A percentile compares a stretch with the other conserved stretches of the same genome.
phyloP scores from a whole-genome alignment of 345 rosid species.

The Eucalyptus rudis region DNA sequence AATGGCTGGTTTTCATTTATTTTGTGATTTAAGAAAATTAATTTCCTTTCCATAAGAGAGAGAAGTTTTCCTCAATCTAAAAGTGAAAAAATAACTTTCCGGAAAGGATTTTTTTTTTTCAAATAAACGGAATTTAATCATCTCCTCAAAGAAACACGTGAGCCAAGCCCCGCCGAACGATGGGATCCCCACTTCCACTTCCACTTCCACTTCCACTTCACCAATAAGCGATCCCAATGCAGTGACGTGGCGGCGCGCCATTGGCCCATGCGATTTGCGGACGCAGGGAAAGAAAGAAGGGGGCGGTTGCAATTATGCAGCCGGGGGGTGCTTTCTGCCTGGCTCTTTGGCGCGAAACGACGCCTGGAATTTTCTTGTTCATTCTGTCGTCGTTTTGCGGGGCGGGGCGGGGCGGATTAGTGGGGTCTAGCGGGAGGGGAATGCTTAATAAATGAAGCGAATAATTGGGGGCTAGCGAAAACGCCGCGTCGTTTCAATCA shows the following conservation, averaged over 20 bases:
- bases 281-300: not conserved
- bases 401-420: not conserved
- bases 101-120: not conserved
- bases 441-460: not conserved
- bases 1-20: not conserved
- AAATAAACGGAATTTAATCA: not conserved
- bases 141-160: not conserved
- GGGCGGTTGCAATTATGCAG: not conserved
- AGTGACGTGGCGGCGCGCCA: not conserved
- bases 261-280: not conserved
- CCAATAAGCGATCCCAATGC: not conserved
- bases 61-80: not conserved
- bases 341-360: not conserved
- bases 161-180: too few relatives aligned
- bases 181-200: not conserved
- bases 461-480: not conserved
- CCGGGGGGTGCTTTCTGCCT: not conserved
- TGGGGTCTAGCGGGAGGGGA: too few relatives aligned
- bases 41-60: not conserved
- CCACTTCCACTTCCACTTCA: not conserved
- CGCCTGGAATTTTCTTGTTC: not conserved
- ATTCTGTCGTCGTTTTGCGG: not conserved
- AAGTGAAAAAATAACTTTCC: not conserved
- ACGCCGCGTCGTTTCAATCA: not conserved
- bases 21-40: not conserved